Base-by-base conservation (phyloP, 2,329 filamentous ascomycete genomes). In the Ophiostoma sp. region DNA sequence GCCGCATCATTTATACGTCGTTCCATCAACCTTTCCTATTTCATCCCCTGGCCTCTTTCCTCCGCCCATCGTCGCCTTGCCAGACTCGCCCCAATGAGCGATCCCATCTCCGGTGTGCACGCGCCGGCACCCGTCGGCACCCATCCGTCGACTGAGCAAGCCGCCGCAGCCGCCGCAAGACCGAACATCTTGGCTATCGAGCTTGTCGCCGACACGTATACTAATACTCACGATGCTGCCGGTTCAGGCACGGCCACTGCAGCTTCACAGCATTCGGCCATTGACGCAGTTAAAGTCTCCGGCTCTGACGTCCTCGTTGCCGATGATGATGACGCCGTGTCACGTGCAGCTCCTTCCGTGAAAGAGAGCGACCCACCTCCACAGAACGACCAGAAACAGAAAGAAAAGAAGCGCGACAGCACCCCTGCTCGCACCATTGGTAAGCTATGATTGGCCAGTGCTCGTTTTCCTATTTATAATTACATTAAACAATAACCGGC, bases 351-450 rank as follows among this genome's bases (percentile, higher is more conserved):
- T 63, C 16, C 7, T 42, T 38, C 55, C 55, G 27, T 36, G 27
- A 60, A 38, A 52, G 49, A n/a, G 49, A 55, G 18, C 49, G 49
- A 55, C 49, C 49, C n/a, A 27, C 49, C 49, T 55, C 49, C 49
- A n/a, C 58, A 62, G 38, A 62, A 62, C 12, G 36, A 14, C 58
- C 58, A 62, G 58, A 62, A 62, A 41, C 58, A 62, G 58, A 62
- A 60, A 60, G 55, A 60, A 60, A 27, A 60, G 36, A 41, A 63
- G 60, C 60, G 60, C 60, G 60, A 63, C 60, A 63, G 11, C 36
- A 62, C 40, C 60, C 60, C 60, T 63, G 60, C 58, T 62, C 58
- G 12, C 14, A 18, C 12, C 12, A 63, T 42, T 42, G 14, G 60
- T 40, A 63, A 18, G 60, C 40, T 42, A 42, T 18, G 40, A 63